Evolutionary conservation across 2,329 filamentous ascomycete species (phyloP).

Genomic region (Fusarium sublunatum): DNA sequence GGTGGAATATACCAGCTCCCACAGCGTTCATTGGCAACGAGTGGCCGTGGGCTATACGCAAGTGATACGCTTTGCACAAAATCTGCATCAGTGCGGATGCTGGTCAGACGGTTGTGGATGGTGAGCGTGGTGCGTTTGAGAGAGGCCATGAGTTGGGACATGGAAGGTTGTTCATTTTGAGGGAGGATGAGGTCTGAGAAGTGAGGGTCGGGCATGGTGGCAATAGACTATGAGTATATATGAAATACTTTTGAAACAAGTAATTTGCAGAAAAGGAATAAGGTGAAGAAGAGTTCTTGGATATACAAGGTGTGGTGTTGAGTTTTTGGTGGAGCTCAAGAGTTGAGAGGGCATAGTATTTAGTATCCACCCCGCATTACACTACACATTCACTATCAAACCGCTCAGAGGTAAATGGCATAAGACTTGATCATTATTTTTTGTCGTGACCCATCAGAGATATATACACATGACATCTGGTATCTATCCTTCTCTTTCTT

Average conservation of each 20-base stretch:
- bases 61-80: conserved; percentile 75
- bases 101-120: conserved; percentile 82
- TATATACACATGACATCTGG: conserved; percentile 15
- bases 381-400: conserved; percentile 5
- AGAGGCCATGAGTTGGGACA: conserved; percentile 76
- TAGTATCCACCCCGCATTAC: conserved; percentile 31
- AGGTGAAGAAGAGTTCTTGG: neutral
- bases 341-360: conserved; percentile 14
- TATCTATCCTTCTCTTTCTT: conserved; percentile 15
- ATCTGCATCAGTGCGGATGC: conserved; percentile 78
- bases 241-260: neutral
- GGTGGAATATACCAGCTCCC: conserved; percentile 93
- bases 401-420: neutral
- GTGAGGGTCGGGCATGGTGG: conserved; percentile 43
- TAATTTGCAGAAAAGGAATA: too few relatives aligned
- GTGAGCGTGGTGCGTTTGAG: conserved; percentile 82
- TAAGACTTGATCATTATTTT: conserved; percentile 31
- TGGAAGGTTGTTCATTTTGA: conserved; percentile 71
- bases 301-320: conserved; percentile 13
- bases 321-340: conserved; percentile 39
- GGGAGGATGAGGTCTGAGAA: conserved; percentile 62
- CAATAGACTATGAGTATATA: neutral
- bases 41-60: conserved; percentile 67
- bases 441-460: conserved; percentile 27
- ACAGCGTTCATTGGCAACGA: conserved; percentile 94